Evolutionary conservation across 176 grass and related monocot species (phyloP).

Genomic region (Carex pumila): DNA sequence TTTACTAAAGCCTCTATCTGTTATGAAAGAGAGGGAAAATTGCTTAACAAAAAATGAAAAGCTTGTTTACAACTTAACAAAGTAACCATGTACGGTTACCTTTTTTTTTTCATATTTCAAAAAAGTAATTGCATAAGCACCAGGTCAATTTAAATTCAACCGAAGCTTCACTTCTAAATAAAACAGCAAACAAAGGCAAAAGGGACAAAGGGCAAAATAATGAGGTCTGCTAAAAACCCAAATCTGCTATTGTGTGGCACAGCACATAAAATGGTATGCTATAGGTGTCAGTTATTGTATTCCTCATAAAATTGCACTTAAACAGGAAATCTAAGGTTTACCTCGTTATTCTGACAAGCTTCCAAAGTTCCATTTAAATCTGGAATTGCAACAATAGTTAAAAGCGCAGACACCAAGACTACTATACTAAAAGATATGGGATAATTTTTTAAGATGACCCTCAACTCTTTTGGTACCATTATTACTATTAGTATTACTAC

Average conservation of each 20-base stretch:
- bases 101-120: no score
- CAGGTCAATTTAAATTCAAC: neutral
- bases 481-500: no score
- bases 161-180: neutral
- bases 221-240: neutral
- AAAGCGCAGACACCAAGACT: conserved; percentile 1
- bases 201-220: neutral
- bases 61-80: neutral
- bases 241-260: conserved; percentile 4
- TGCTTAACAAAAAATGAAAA: neutral
- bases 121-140: neutral
- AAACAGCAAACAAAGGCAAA: neutral
- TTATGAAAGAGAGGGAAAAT: conserved; percentile 21
- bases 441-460: neutral
- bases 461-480: neutral
- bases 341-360: conserved; percentile 71
- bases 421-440: neutral
- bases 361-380: conserved; percentile 57
- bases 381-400: conserved; percentile 27
- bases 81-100: no score
- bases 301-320: neutral
- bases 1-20: conserved; percentile 68
- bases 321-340: conserved; percentile 7
- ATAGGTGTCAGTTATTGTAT: neutral
- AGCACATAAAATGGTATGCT: conserved; percentile 9